Percentiles rank a stretch among this genome's conserved stretches.
Evolutionary conservation across 2,329 filamentous ascomycete species (phyloP).

Genomic region (Talaromyces sp.): DNA sequence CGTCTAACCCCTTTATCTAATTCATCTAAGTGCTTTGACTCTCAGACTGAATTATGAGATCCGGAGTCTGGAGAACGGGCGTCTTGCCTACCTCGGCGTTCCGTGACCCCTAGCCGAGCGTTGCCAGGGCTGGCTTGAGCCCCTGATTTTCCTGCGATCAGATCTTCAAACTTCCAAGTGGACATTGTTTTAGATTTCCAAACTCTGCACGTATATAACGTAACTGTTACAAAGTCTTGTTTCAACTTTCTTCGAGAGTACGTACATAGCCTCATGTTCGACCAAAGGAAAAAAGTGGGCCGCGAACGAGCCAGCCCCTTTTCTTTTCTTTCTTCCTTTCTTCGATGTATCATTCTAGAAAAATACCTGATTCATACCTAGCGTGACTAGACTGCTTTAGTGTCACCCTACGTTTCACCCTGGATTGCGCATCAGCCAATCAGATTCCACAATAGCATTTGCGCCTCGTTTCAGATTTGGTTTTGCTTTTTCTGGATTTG

Average conservation of each 20-base stretch:
- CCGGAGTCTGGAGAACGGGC: not conserved
- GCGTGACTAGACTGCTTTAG: not conserved
- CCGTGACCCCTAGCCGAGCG: not conserved
- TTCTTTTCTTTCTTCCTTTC: not conserved
- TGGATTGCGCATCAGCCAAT: not conserved
- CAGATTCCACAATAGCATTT: not conserved
- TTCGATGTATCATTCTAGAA: conserved; percentile 8
- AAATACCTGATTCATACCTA: conserved; percentile 15
- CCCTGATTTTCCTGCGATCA: not conserved
- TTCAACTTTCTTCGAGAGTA: too few species aligned
- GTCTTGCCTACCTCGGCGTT: not conserved
- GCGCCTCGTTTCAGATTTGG: conserved; percentile 12
- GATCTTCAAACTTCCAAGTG: not conserved
- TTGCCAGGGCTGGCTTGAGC: not conserved
- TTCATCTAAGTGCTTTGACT: too few species aligned
- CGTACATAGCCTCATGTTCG: too few species aligned
- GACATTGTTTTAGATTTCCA: not conserved
- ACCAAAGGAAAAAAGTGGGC: not conserved
- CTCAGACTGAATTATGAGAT: not conserved
- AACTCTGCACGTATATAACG: not conserved
- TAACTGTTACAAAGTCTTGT: not conserved
- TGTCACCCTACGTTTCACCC: conserved; percentile 10
- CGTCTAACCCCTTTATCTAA: not conserved
- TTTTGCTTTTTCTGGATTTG: not conserved
- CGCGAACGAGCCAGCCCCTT: conserved; percentile 2